Evolutionary conservation across 495 filamentous ascomycete genomes (phyloP).

Genomic region (Penicillium simplicissimum): DNA sequence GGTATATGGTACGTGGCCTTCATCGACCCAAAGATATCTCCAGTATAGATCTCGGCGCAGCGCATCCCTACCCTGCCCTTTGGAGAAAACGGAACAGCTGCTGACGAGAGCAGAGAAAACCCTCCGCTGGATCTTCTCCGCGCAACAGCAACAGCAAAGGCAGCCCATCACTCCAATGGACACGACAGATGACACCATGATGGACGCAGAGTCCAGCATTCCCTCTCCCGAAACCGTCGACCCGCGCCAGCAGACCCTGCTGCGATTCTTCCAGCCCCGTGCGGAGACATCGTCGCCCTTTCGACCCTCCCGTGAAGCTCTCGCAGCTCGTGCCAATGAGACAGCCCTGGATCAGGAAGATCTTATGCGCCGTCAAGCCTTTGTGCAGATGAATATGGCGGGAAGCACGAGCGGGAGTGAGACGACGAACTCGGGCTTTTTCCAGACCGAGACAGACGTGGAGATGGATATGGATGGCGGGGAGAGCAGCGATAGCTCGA

Average conservation of each 20-base stretch:
- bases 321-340: constrained; percentile 31
- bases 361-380: constrained; percentile 22
- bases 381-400: constrained; percentile 20
- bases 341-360: constrained; percentile 20
- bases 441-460: constrained; percentile 23
- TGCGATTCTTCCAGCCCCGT: constrained; percentile 45
- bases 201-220: constrained; percentile 27
- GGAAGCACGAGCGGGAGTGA: constrained; percentile 24
- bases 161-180: constrained; percentile 16
- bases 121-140: constrained; percentile 48
- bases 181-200: constrained; percentile 31
- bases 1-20: constrained; percentile 44
- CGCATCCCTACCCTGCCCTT: neutral
- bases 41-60: neutral
- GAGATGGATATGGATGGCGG: constrained; percentile 52
- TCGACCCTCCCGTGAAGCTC: constrained; percentile 30
- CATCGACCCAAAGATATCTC: neutral
- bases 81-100: neutral
- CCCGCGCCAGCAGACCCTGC: constrained; percentile 47
- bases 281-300: constrained; percentile 26
- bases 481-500: constrained; percentile 35
- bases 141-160: constrained; percentile 40
- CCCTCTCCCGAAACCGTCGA: constrained; percentile 36
- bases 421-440: constrained; percentile 28
- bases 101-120: constrained; percentile 45